A percentile compares a stretch with the other conserved stretches of the same genome.
These are phyloP conservation scores for Echium plantagineum DNA, from an alignment of 257 asterid species.

Conservation along the genomic window DNA sequence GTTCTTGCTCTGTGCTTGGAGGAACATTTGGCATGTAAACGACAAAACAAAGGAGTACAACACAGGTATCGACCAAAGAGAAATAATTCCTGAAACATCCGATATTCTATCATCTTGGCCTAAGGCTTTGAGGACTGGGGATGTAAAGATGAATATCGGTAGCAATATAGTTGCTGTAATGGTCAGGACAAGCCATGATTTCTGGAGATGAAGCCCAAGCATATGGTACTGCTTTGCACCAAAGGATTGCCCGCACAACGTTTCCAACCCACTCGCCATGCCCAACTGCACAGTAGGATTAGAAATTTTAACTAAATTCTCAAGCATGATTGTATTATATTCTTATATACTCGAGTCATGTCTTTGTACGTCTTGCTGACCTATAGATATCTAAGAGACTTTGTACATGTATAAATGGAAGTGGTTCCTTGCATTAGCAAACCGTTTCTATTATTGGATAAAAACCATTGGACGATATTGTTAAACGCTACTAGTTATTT, in stretches of 20 bases:
- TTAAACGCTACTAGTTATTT: not conserved
- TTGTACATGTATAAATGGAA: not conserved
- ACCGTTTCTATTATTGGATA: not conserved
- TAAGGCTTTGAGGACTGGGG: constrained; percentile 11
- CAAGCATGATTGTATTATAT: too few species aligned
- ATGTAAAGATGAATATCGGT: constrained; percentile 14
- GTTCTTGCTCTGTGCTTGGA: constrained; percentile 36
- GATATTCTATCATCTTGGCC: constrained; percentile 24
- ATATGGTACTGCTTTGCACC: constrained; percentile 29
- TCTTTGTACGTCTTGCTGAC: too few species aligned
- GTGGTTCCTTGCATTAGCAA: not conserved
- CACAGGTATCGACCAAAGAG: constrained; percentile 21
- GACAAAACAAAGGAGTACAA: constrained; percentile 15
- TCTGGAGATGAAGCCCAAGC: constrained; percentile 32
- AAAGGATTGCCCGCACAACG: constrained; percentile 30
- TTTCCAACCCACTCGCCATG: constrained; percentile 25
- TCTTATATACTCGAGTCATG: too few species aligned
- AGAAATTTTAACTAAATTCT: not conserved
- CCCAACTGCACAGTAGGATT: constrained; percentile 19
- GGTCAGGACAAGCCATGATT: constrained; percentile 18
- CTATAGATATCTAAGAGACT: not conserved
- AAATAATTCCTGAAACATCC: constrained; percentile 15
- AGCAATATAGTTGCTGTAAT: constrained; percentile 12
- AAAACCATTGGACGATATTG: too few species aligned
- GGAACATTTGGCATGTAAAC: constrained; percentile 20